Base-by-base conservation (phyloP, 164 flowering plant species). In the Paratinospora sagittata region DNA sequence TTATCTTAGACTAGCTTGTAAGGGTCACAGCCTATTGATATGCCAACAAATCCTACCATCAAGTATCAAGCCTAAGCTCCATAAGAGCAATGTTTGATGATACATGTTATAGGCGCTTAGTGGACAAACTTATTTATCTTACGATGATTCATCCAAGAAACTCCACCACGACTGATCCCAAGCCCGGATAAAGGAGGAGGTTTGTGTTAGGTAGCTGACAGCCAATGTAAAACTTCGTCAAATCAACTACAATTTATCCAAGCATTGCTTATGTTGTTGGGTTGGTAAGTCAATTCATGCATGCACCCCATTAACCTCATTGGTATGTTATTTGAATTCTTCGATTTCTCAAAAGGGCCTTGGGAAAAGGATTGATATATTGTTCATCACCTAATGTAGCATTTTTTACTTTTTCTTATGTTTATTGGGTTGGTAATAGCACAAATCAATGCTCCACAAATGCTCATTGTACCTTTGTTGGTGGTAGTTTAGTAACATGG, bases 271-370 rank as follows among this genome's bases (percentile, higher is more conserved):
- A 23, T 63, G 30, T 13, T 19, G 30, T 63, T 63, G 66, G 66
- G 36, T 23, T 30, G 9, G 66, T 63, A 10, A 63, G 66, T 63
- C 66, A 23, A 16, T 63, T 23, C 26, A 63, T 63, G 66, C 66
- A 63, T 63, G 66, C 5, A 7, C 66, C 66, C 1, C 30, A 27
- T 5, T 8, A 63, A 16, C 36, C 66, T 26, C 33, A 63, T 27
- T 63, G 27, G 27, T 26, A n/a, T 23, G 65, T 27, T 14, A 62
- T 62, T 12, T n/a, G n/a, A n/a, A 61, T 61, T 61, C 13, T 61
- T 10, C 12, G 64, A 10, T 61, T 3, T 7, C 13, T 61, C 27
- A 61, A 61, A 61, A 24, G 2, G 27, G 24, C 64, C 3, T 24
- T 3, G 3, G 64, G 64, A 3, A 16, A 23, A 16, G 64, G 3